These are phyloP conservation scores for Torulaspora quercuum DNA, from an alignment of 805 yeast genomes.

Conservation along the genomic window DNA sequence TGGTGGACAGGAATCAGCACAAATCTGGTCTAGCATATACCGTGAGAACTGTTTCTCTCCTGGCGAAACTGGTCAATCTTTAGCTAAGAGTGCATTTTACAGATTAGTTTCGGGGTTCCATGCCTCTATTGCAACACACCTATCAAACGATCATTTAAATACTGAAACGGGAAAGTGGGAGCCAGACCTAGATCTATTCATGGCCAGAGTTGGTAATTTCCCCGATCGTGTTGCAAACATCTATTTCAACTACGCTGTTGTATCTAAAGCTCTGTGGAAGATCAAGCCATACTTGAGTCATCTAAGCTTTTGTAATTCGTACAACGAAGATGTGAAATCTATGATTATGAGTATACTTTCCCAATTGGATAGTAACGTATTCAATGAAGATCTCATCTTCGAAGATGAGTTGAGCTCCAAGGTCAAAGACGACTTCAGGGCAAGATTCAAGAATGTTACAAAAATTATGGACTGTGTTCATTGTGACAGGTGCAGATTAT, in stretches of 20 bases:
- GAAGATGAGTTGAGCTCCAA: slow-evolving; percentile 42
- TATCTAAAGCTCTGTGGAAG: slow-evolving; percentile 76
- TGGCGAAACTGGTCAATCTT: slow-evolving; percentile 52
- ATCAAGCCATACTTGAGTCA: slow-evolving; percentile 50
- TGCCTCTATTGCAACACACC: slow-evolving; percentile 89
- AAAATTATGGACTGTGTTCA: slow-evolving; percentile 98
- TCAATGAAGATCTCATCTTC: slow-evolving; percentile 51
- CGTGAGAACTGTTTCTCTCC: slow-evolving; percentile 81
- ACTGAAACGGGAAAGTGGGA: slow-evolving; percentile 73
- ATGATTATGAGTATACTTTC: slow-evolving; percentile 42
- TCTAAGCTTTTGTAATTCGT: slow-evolving; percentile 46
- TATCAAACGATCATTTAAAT: slow-evolving; percentile 77
- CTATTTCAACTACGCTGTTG: slow-evolving; percentile 87
- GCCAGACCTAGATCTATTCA: slow-evolving; percentile 77
- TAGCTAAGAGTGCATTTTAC: slow-evolving; percentile 86
- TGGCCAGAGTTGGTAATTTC: slow-evolving; percentile 83
- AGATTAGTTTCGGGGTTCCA: slow-evolving; percentile 90
- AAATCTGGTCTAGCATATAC: slow-evolving; percentile 91
- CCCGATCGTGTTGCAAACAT: slow-evolving; percentile 87
- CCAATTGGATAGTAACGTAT: slow-evolving; percentile 37
- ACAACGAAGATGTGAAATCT: slow-evolving; percentile 45
- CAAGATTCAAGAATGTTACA: slow-evolving; percentile 83
- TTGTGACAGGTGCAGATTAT: slow-evolving; percentile 93
- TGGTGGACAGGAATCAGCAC: slow-evolving; percentile 85
- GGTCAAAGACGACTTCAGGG: slow-evolving; percentile 80